Base-by-base conservation (phyloP, 73 alveolate genomes). In the Paramecium octaurelia region DNA sequence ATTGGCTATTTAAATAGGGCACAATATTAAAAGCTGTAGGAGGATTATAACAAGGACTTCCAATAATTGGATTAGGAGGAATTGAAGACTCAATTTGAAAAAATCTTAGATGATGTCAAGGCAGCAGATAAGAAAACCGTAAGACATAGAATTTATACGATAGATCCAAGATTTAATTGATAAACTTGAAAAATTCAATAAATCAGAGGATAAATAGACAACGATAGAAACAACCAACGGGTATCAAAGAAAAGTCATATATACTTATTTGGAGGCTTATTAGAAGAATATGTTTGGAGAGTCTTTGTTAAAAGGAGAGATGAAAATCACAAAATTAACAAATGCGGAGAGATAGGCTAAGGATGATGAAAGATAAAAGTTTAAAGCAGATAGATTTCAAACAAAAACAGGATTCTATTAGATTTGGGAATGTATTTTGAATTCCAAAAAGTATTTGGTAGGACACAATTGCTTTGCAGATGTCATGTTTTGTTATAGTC, bases 401-500 rank as follows among this genome's bases (percentile, higher is more conserved):
- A 24, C 48, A 2, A 40, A 35, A 18, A 80, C 29, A n/a, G 91
- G 91, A 44, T 80, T 80, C 23, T 21, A 23, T 31, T 21, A 18
- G 24, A 80, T 80, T 16, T 80, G 91, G 91, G 70, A 80, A 8
- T 24, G 42, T 2, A 42, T 80, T 24, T 31, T 80, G 9, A 43
- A 42, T 48, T 42, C 76, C 6, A 80, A 80, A 48, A 80, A 80
- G 54, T 4, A 21, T 18, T 20, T 80, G 23, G 73, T 80, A 24
- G 91, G 91, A 80, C 91, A 80, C 46, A 80, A 80, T 80, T 80
- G 91, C 14, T 80, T 80, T 80, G 91, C 76, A 20, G 91, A 80
- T 48, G 5, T 80, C 2, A 20, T 80, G 31, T 80, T 80, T 80
- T 24, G 35, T 21, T 80, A 43, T 23, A 80, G 91, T 24, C 91